Conservation (phyloP, 2,329 filamentous ascomycete genomes). For the Beauveria brongniartii region DNA sequence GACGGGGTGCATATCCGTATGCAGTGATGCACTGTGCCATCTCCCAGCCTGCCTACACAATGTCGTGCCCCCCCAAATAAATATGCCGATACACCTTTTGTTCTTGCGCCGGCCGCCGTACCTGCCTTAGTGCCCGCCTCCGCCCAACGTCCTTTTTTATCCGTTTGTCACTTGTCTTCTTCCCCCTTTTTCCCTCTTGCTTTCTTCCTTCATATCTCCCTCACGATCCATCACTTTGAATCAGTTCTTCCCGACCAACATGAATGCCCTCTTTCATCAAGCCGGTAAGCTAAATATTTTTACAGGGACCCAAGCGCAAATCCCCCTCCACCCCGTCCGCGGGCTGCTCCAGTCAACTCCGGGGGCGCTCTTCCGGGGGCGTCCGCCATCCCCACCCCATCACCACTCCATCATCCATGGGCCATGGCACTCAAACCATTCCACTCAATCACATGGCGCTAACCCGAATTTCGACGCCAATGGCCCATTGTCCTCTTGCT, state of each 20-base stretch:
- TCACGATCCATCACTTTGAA: not conserved
- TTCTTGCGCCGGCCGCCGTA: not conserved
- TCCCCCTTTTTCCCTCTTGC: not conserved
- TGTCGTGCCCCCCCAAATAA: too few relatives aligned
- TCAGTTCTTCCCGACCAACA: too few relatives aligned
- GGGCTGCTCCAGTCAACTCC: not conserved
- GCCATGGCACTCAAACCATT: not conserved
- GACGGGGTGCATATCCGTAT: too few relatives aligned
- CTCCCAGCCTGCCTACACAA: too few relatives aligned
- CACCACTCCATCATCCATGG: not conserved
- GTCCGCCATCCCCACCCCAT: not conserved
- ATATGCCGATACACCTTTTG: not conserved
- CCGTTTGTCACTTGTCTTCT: not conserved
- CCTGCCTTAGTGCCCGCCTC: conserved; percentile 3
- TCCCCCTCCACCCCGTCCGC: not conserved
- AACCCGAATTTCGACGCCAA: not conserved
- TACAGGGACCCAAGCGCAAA: not conserved
- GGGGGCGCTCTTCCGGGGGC: conserved; percentile 7
- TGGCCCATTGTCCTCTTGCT: not conserved
- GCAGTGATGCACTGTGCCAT: too few relatives aligned
- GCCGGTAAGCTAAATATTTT: not conserved
- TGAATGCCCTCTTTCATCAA: too few relatives aligned
- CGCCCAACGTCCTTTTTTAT: not conserved
- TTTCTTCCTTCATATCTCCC: not conserved
- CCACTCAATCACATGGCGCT: conserved; percentile 3